phyloP scores from a whole-genome alignment of 73 alveolate species.

The Paramecium octaurelia region DNA sequence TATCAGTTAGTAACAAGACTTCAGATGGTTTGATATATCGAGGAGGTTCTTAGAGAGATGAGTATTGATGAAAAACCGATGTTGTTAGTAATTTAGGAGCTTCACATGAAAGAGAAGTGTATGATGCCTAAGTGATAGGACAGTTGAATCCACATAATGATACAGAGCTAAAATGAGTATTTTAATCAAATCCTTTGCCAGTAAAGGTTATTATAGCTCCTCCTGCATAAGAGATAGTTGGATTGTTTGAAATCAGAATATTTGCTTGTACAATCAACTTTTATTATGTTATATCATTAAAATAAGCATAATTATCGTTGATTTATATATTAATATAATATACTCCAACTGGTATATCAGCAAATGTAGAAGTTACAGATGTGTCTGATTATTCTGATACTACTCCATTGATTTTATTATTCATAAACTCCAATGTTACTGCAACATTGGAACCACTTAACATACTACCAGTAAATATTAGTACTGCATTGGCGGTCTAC shows the following conservation, averaged over 20 bases:
- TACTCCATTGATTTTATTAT: neutral
- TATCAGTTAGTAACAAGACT: neutral
- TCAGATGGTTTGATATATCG: neutral
- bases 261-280: neutral
- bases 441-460: neutral
- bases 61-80: neutral
- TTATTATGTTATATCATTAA: neutral
- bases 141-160: neutral
- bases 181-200: neutral
- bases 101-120: neutral
- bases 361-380: neutral
- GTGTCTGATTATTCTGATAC: neutral
- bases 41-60: neutral
- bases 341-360: neutral
- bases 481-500: neutral
- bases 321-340: neutral
- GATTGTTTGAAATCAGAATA: neutral
- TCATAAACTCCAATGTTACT: neutral
- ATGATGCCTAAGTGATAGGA: neutral
- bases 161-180: neutral
- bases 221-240: neutral
- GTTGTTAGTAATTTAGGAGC: neutral
- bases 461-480: neutral
- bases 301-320: neutral
- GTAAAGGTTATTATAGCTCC: neutral